Base-by-base conservation (phyloP, 352 stramenopile species). In the Pythium phragmitis region DNA sequence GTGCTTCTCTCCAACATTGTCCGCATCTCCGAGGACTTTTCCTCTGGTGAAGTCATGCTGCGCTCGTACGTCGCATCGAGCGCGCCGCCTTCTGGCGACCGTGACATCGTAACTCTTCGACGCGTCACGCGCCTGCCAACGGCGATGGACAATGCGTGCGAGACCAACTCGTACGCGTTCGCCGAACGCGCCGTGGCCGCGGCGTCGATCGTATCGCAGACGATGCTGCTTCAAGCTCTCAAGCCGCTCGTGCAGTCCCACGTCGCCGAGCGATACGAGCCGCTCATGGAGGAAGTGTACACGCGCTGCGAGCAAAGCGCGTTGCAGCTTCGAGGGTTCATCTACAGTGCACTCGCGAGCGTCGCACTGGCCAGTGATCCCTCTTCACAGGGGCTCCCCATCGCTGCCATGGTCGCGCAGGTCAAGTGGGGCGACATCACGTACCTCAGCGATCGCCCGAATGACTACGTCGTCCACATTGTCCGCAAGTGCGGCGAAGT, bases 401-500 rank as follows among this genome's bases (percentile, higher is more conserved):
- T 88, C 26, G 53, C 78, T 12, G 72, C 72, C 5, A 76, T 93
- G 54, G 47, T 68, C 17, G 28, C 53, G 14, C 45, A 77, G 11
- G 79, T 92, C 9, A 68, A 68, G 14, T 96, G 87, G 87, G 73
- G 89, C 59, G 63, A 69, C 39, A 74, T 91, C 26, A 46, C 67
- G 8, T 87, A 89, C 53, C 71, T 94, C 12, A 80, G 74, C 63
- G 80, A 91, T 43, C 76, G 77, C 42, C 79, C 81, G 60, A 94
- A 92, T 57, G 83, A 89, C 47, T 96, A 94, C 65, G 74, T 96
- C 33, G 80, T 92, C 11, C 63, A 79, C 26, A 72, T 93, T 19
- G 84, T 96, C n/a, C 80, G 77, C 50, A 87, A 86, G 41, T 96
- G 85, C 67, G 87, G 87, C 33, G 83, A 93, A 65, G 72, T 86